Percentiles rank a stretch among this genome's conserved stretches.
Conservation (phyloP, 2,329 filamentous ascomycete genomes). For the Dactylonectria estremocensis region DNA sequence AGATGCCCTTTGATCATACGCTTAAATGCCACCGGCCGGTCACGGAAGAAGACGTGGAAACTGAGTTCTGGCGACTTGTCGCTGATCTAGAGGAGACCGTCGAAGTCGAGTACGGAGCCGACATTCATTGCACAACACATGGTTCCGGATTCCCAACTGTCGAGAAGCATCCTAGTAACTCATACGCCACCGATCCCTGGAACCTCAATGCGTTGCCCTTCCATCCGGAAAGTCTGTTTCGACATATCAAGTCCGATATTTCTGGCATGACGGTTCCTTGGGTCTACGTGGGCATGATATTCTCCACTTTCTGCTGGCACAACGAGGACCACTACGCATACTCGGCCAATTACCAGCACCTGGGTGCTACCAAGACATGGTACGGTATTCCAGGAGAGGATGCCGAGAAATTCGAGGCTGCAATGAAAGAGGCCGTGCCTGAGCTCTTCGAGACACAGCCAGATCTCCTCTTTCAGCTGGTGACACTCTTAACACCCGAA, state of each 20-base stretch:
- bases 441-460: constrained; percentile 98
- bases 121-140: constrained; percentile 98
- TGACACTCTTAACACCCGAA: constrained; percentile 95
- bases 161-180: constrained; percentile 89
- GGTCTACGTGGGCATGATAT: constrained; percentile 99
- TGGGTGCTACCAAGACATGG: constrained; percentile 98
- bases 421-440: constrained; percentile 95
- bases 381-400: constrained; percentile 97
- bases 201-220: constrained; percentile 95
- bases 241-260: constrained; percentile 98
- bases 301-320: constrained; percentile 99
- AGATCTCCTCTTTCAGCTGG: constrained; percentile 94
- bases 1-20: constrained; percentile 89
- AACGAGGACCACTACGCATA: constrained; percentile 99
- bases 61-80: constrained; percentile 96
- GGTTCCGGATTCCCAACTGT: constrained; percentile 97
- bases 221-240: constrained; percentile 91
- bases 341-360: constrained; percentile 98
- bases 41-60: constrained; percentile 95
- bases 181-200: constrained; percentile 93
- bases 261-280: constrained; percentile 99
- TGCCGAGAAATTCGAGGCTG: constrained; percentile 93
- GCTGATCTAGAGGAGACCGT: constrained; percentile 95
- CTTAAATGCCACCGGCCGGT: constrained; percentile 86
- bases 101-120: constrained; percentile 97